These are phyloP conservation scores for Cucumis cinereus DNA, from an alignment of 306 rosid genomes.

Conservation along the genomic window DNA sequence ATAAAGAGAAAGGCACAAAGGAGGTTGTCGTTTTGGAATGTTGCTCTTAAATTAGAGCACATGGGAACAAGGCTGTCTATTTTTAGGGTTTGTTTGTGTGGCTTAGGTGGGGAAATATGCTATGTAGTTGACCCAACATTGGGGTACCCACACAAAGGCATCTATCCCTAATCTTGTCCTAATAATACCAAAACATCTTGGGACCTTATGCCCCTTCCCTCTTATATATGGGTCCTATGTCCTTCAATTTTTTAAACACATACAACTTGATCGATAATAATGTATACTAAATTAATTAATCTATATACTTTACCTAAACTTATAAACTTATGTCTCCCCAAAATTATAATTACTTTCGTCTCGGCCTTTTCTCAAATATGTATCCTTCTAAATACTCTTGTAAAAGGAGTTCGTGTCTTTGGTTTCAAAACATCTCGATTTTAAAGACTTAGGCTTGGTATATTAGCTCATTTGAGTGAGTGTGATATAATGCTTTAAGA, in stretches of 20 bases:
- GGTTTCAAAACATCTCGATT: no score
- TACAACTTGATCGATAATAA: no score
- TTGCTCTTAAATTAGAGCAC: constrained; percentile 92
- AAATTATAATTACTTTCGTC: no score
- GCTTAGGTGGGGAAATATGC: constrained; percentile 90
- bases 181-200: constrained; percentile 67
- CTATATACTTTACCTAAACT: not conserved
- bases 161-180: constrained; percentile 80
- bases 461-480: no score
- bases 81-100: constrained; percentile 58
- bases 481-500: no score
- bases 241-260: not conserved
- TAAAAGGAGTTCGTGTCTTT: no score
- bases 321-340: no score
- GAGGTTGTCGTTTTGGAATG: constrained; percentile 89
- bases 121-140: constrained; percentile 70
- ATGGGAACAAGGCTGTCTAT: constrained; percentile 96
- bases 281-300: no score
- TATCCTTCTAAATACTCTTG: no score
- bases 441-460: no score
- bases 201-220: constrained; percentile 43
- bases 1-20: constrained; percentile 37
- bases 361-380: no score
- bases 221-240: constrained; percentile 13
- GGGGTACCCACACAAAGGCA: constrained; percentile 62